Evolutionary conservation across 2,329 filamentous ascomycete genomes (phyloP).

Genomic region (Fusarium phyllophilum): DNA sequence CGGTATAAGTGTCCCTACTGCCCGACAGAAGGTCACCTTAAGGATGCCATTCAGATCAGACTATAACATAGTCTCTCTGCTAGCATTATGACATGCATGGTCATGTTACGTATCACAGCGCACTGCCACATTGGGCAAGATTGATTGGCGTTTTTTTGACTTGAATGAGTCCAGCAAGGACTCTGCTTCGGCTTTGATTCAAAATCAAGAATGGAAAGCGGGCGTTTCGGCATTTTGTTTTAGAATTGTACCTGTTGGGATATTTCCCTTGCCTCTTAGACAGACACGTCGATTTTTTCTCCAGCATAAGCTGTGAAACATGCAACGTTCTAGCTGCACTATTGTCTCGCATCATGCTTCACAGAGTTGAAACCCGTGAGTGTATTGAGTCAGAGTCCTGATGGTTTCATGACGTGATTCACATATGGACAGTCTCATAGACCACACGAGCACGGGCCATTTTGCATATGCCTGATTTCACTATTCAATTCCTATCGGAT

Average conservation of each 20-base stretch:
- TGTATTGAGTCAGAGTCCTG: neutral
- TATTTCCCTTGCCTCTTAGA: constrained; percentile 5
- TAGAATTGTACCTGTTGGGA: constrained; percentile 24
- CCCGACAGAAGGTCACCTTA: constrained; percentile 80
- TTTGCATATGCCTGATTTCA: neutral
- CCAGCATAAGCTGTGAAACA: constrained; percentile 19
- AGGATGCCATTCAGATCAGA: constrained; percentile 79
- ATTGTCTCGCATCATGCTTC: constrained; percentile 14
- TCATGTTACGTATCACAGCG: neutral
- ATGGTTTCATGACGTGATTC: constrained; percentile 23
- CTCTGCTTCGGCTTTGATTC: constrained; percentile 6
- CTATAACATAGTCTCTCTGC: constrained; percentile 54
- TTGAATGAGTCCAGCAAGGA: neutral
- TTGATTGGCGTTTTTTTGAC: constrained; percentile 18
- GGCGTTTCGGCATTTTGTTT: constrained; percentile 35
- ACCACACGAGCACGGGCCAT: neutral
- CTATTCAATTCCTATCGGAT: constrained; percentile 11
- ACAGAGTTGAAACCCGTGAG: constrained; percentile 23
- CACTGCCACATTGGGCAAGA: neutral
- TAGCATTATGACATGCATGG: neutral
- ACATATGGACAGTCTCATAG: neutral
- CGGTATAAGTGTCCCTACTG: constrained; percentile 98
- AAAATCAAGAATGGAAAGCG: constrained; percentile 23
- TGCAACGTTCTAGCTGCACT: constrained; percentile 3
- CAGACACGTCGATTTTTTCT: constrained; percentile 10